Conservation (phyloP, 2,329 filamentous ascomycete genomes). For the Fusarium zealandicum region DNA sequence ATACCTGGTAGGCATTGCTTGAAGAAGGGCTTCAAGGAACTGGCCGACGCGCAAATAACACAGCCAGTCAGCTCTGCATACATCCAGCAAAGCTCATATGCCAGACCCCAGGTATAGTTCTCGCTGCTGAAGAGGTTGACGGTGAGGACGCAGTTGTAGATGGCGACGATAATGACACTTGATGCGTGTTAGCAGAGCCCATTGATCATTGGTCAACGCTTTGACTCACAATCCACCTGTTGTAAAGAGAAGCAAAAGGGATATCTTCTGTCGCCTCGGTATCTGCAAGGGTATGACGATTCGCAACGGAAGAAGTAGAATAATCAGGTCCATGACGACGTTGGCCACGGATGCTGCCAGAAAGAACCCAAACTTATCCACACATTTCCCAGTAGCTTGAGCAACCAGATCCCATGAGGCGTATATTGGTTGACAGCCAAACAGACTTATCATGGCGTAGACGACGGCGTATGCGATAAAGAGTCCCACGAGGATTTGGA, state of each 20-base stretch:
- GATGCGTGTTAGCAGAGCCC: background rate
- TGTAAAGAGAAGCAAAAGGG: constrained; percentile 28
- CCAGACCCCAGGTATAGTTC: constrained; percentile 36
- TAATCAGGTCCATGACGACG: constrained; percentile 34
- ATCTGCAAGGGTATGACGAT: constrained; percentile 31
- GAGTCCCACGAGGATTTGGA: constrained; percentile 11
- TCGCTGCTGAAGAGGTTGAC: constrained; percentile 28
- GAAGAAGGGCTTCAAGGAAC: constrained; percentile 34
- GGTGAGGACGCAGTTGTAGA: constrained; percentile 35
- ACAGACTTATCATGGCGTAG: constrained; percentile 35
- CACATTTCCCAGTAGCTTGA: constrained; percentile 29
- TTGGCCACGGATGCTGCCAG: constrained; percentile 36
- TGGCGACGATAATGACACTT: constrained; percentile 35
- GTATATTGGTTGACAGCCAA: constrained; percentile 34
- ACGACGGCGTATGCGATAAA: constrained; percentile 30
- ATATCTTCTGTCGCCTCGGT: constrained; percentile 29
- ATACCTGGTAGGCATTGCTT: constrained; percentile 22
- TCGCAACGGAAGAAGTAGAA: constrained; percentile 22
- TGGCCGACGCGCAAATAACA: constrained; percentile 36
- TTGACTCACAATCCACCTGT: constrained; percentile 33
- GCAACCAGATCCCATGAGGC: constrained; percentile 35
- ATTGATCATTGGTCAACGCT: fast-evolving
- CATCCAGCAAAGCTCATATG: constrained; percentile 38
- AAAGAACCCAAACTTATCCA: constrained; percentile 38
- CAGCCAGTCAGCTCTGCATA: constrained; percentile 37